A percentile compares a stretch with the other conserved stretches of the same genome.
Conservation (phyloP, 2,329 filamentous ascomycete species). For the Cercospora beticola region DNA sequence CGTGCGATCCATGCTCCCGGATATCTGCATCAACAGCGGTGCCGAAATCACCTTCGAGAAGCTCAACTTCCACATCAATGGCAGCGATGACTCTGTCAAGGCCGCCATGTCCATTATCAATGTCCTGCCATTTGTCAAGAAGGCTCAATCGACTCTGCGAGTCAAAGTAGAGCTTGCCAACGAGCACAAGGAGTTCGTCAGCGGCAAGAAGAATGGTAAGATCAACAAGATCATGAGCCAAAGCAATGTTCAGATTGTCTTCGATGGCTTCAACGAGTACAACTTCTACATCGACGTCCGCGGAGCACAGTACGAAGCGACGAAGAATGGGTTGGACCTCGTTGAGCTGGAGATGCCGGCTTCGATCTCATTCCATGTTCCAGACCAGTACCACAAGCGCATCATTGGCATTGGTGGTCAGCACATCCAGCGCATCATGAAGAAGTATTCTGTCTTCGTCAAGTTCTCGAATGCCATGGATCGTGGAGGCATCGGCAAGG, state of each 20-base stretch:
- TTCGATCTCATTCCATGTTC: slow-evolving; percentile 98
- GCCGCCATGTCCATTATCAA: slow-evolving; percentile 92
- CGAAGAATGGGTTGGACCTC: slow-evolving; percentile 85
- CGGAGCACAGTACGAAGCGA: slow-evolving; percentile 85
- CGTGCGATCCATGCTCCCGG: slow-evolving; percentile 84
- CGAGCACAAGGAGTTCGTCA: slow-evolving; percentile 99
- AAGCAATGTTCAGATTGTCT: slow-evolving; percentile 98
- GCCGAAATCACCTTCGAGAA: slow-evolving; percentile 95
- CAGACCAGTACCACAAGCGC: slow-evolving; percentile 98
- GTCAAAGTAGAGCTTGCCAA: slow-evolving; percentile 99
- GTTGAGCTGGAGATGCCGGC: slow-evolving; percentile 99
- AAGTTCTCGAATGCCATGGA: slow-evolving; percentile 99
- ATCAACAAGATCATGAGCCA: slow-evolving; percentile 99
- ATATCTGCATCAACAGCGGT: slow-evolving; percentile 94
- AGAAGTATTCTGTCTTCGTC: slow-evolving; percentile 99
- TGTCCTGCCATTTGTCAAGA: slow-evolving; percentile 83
- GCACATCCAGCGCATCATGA: slow-evolving; percentile 99
- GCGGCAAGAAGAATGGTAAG: slow-evolving; percentile 99
- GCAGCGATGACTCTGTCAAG: slow-evolving; percentile 94
- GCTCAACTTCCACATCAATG: slow-evolving; percentile 87
- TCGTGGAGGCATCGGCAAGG: slow-evolving; percentile 85
- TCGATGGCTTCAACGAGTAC: slow-evolving; percentile 98
- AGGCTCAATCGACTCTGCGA: slow-evolving; percentile 85
- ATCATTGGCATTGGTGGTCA: slow-evolving; percentile 98
- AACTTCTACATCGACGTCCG: slow-evolving; percentile 99